phyloP scores from a whole-genome alignment of 1,284 basidiomycete genomes.

The Tilletia setariae region DNA sequence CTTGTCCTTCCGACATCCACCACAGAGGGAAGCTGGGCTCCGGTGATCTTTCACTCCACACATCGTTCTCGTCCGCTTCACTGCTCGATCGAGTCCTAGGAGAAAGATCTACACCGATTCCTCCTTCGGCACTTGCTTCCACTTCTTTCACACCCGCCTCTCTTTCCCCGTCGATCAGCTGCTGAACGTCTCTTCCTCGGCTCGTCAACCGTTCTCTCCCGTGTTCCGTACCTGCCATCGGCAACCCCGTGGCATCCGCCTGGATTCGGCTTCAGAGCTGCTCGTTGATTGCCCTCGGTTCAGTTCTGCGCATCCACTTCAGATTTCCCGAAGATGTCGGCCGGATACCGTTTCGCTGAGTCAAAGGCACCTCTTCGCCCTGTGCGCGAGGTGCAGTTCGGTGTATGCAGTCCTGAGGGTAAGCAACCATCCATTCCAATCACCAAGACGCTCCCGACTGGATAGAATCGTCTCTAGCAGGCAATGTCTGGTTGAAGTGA shows the following conservation, averaged over 20 bases:
- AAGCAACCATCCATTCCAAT: constrained; percentile 26
- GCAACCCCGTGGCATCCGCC: no score
- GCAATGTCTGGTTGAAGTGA: background rate
- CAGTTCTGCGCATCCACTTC: background rate
- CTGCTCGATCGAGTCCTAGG: constrained; percentile 7
- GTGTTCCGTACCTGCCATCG: no score
- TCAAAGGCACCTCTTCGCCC: constrained; percentile 77
- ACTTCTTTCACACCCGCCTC: background rate
- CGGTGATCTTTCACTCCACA: no score
- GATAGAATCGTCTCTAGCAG: background rate
- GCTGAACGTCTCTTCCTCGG: no score
- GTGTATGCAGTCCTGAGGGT: constrained; percentile 95
- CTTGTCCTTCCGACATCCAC: no score
- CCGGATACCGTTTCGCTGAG: constrained; percentile 61
- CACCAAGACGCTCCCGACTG: no score
- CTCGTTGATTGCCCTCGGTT: background rate
- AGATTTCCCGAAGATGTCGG: constrained; percentile 16
- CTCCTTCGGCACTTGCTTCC: background rate
- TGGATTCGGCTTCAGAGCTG: no score
- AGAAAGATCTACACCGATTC: background rate
- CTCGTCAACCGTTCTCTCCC: no score
- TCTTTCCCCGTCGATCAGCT: background rate
- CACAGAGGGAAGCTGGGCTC: no score
- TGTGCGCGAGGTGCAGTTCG: constrained; percentile 97
- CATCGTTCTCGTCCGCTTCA: constrained; percentile 8